Base-by-base conservation (phyloP, 768 basidiomycete species). In the Pholiota conissans region DNA sequence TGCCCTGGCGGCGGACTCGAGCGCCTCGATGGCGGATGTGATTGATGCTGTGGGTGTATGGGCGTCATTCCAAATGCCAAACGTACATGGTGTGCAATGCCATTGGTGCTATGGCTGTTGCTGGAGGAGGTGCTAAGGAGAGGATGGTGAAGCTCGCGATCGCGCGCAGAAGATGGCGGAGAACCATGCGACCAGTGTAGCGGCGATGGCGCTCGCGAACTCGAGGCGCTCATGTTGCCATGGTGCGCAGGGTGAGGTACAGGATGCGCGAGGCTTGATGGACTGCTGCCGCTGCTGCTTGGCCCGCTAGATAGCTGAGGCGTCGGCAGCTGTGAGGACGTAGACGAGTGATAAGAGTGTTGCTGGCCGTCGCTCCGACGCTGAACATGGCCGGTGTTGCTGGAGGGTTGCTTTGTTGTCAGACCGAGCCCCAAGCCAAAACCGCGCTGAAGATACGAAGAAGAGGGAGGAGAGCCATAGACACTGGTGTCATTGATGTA, bases 61-160 rank as follows among this genome's bases (percentile, higher is more conserved):
- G 91, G 92, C 5, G 93, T 94, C 91, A 95, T 95, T 3, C 90
- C 92, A 62, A 97, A 97, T 48, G 93, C 94, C 29, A 87, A 79
- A 35, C 91, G 85, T 22, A 96, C 89, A 0, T 89, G 91, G 66
- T 92, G 90, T 3, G 90, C 91, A 34, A 95, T 82, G 22, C 40
- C 40, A 7, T 16, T 1, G 20, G 40, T 6, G 40, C n/a, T 49
- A 22, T 61, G 61, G 82, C 35, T 74, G 75, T 27, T 72, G 63
- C 49, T 63, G 37, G 35, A 66, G 69, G 35, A 66, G 69, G 52
- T 66, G 57, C 40, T 54, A n/a, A 65, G 63, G 28, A 60, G 61
- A 28, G 60, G 53, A 46, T 70, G 66, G 53, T 69, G 61, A 48
- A 30, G 35, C 18, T 40, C 61, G n/a, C 55, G 62, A 3, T 58